These are phyloP conservation scores for Cystofilobasidium ferigula DNA, from an alignment of 768 basidiomycete genomes.

Conservation along the genomic window DNA sequence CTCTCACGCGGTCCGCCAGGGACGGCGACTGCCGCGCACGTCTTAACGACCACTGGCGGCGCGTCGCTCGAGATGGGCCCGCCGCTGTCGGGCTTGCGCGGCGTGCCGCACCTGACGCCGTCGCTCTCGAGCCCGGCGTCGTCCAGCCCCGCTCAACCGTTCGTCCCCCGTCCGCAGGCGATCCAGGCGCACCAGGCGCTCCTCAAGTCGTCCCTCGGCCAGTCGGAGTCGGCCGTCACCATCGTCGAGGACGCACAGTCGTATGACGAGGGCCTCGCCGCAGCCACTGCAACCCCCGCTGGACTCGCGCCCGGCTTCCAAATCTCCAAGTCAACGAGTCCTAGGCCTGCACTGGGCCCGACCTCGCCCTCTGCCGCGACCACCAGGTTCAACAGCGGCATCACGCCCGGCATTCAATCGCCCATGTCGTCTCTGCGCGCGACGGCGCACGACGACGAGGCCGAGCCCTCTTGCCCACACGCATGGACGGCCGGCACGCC, in stretches of 20 bases:
- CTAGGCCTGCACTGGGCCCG: background rate
- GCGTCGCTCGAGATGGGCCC: background rate
- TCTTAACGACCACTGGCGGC: background rate
- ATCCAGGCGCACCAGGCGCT: slow-evolving; percentile 20
- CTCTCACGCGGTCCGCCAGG: slow-evolving; percentile 21
- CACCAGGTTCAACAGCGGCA: background rate
- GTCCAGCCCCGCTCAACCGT: slow-evolving; percentile 20
- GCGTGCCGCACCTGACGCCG: slow-evolving; percentile 24
- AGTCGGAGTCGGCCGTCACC: slow-evolving; percentile 12
- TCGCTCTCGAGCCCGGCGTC: slow-evolving; percentile 23
- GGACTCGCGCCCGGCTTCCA: slow-evolving; percentile 22
- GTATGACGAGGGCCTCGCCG: background rate
- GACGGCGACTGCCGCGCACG: background rate
- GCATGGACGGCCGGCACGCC: background rate
- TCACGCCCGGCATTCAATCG: slow-evolving; percentile 14
- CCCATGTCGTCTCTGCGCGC: slow-evolving; percentile 26
- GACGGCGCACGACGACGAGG: slow-evolving; percentile 23
- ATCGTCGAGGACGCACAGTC: slow-evolving; percentile 7
- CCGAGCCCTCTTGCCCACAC: background rate
- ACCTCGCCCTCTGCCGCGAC: slow-evolving; percentile 4
- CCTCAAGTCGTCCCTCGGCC: slow-evolving; percentile 13
- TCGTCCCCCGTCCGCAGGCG: slow-evolving; percentile 14
- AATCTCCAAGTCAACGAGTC: slow-evolving; percentile 9
- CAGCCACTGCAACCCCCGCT: background rate
- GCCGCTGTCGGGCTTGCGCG: background rate